These are phyloP conservation scores for Rubus idaeus DNA, from an alignment of 306 rosid species.

Conservation along the genomic window DNA sequence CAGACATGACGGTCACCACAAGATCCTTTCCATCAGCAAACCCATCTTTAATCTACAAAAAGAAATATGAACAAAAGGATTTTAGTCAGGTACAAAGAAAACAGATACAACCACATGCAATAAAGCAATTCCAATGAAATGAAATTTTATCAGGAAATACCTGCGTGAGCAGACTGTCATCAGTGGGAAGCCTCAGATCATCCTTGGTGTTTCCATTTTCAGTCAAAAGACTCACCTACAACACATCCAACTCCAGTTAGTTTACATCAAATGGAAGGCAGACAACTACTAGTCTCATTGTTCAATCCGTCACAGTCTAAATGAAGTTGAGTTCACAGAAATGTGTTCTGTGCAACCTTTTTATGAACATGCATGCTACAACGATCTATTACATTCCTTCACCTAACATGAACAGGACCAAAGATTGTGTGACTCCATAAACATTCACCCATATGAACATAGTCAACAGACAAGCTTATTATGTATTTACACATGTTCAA, in stretches of 20 bases:
- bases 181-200: slow-evolving; percentile 77
- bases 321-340: neutral
- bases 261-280: neutral
- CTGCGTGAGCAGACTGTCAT: slow-evolving; percentile 60
- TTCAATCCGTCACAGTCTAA: neutral
- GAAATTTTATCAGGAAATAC: slow-evolving; percentile 20
- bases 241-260: slow-evolving; percentile 11
- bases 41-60: slow-evolving; percentile 61
- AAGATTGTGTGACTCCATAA: neutral
- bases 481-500: neutral
- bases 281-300: neutral
- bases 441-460: neutral
- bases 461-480: neutral
- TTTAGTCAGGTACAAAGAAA: neutral
- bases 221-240: slow-evolving; percentile 69
- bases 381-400: too few species aligned
- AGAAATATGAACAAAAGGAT: neutral
- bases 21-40: slow-evolving; percentile 78
- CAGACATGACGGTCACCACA: slow-evolving; percentile 72
- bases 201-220: slow-evolving; percentile 78
- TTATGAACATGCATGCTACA: too few species aligned
- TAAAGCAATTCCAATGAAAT: neutral
- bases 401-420: neutral
- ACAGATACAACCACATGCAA: neutral
- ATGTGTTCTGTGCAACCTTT: neutral